Percentiles rank a stretch among this genome's conserved stretches.
Conservation (phyloP, 495 filamentous ascomycete genomes). For the Neurospora sp. region DNA sequence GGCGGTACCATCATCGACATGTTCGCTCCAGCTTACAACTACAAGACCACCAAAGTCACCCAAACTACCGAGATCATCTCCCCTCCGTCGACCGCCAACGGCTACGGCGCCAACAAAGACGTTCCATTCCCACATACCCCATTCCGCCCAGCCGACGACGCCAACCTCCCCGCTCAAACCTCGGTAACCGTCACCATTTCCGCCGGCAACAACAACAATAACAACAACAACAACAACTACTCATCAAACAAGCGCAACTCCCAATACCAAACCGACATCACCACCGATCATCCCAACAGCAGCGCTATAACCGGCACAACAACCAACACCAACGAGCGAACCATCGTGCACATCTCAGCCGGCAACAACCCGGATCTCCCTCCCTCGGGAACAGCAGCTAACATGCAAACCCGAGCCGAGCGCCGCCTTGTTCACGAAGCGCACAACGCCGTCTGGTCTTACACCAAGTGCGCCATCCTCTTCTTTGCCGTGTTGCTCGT, state of each 20-base stretch:
- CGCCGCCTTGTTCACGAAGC: slow-evolving; percentile 22
- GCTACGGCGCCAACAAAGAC: slow-evolving; percentile 4
- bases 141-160: slow-evolving; percentile 7
- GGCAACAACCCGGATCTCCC: background rate
- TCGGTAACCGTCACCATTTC: slow-evolving; percentile 43
- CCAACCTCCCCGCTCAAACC: slow-evolving; percentile 2
- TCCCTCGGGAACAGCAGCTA: background rate
- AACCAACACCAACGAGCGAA: background rate
- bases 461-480: slow-evolving; percentile 72
- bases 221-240: slow-evolving; percentile 4
- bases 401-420: slow-evolving; percentile 8
- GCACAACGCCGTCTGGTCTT: slow-evolving; percentile 59
- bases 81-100: slow-evolving; percentile 12
- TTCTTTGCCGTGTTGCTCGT: slow-evolving; percentile 76
- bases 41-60: slow-evolving; percentile 51
- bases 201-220: slow-evolving; percentile 14
- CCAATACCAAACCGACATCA: slow-evolving; percentile 10
- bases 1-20: slow-evolving; percentile 14
- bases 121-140: slow-evolving; percentile 1
- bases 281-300: slow-evolving; percentile 5
- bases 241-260: background rate
- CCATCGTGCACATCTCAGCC: background rate
- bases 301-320: background rate
- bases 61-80: slow-evolving; percentile 33
- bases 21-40: slow-evolving; percentile 29